A percentile compares a stretch with the other conserved stretches of the same genome.
These are phyloP conservation scores for Apiospora rasikravindrae DNA, from an alignment of 2,329 filamentous ascomycete species.

Conservation along the genomic window DNA sequence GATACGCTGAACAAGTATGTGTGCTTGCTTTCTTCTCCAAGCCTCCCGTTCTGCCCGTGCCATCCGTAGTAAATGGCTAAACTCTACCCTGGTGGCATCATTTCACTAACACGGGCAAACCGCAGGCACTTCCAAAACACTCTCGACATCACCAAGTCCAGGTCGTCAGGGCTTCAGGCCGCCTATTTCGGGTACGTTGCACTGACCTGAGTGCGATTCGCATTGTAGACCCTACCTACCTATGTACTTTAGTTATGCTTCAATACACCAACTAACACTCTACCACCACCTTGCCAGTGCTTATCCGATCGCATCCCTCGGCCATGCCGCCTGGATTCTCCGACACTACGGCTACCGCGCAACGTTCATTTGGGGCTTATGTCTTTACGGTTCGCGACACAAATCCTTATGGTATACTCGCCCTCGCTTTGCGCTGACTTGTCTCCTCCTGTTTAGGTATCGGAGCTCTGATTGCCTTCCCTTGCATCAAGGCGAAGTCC, in stretches of 20 bases:
- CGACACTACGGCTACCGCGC: conserved; percentile 67
- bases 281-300: conserved; percentile 46
- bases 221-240: background rate
- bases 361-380: conserved; percentile 71
- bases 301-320: conserved; percentile 72
- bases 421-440: conserved; percentile 6
- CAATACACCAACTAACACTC: background rate
- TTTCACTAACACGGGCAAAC: conserved; percentile 26
- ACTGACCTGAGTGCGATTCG: background rate
- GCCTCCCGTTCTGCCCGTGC: background rate
- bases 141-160: conserved; percentile 57
- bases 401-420: conserved; percentile 27
- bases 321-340: conserved; percentile 67
- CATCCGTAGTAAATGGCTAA: background rate
- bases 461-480: conserved; percentile 61
- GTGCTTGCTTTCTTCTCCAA: background rate
- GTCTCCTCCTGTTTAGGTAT: conserved; percentile 45
- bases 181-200: conserved; percentile 64
- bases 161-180: conserved; percentile 67
- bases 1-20: conserved; percentile 49
- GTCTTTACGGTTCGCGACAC: conserved; percentile 59
- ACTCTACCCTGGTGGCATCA: background rate
- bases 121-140: conserved; percentile 62
- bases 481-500: conserved; percentile 63
- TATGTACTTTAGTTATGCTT: no score